Base-by-base conservation (phyloP, 2,329 filamentous ascomycete genomes). In the Ceratocystis variospora region DNA sequence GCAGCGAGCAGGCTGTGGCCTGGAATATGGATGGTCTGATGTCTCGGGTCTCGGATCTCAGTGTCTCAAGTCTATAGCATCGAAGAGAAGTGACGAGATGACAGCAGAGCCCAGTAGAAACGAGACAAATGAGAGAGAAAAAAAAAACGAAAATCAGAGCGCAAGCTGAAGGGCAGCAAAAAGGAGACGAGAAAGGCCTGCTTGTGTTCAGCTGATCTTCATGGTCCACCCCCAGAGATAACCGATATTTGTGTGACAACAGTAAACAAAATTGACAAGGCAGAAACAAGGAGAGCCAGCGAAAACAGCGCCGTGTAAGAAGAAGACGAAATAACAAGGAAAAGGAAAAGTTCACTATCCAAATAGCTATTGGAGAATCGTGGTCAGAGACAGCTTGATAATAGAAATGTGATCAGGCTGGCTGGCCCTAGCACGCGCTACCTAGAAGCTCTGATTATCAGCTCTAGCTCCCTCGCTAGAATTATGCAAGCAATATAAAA, bases 1-100 rank as follows among this genome's bases (percentile, higher is more conserved):
- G 37, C 10, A 41, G 4, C 37, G 12, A 41, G 12, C 12, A 41
- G 22, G 25, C 31, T 19, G 22, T 19, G 25, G 22, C 50, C 3
- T 37, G 7, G 55, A 37, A 37, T 8, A 37, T 59, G 28, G 28
- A 59, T 33, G 28, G 28, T 7, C 55, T 59, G 55, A 19, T 37
- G 55, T 57, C 53, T 57, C 22, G 53, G 53, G 53, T 28, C 53
- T 57, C 53, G 53, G 53, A 33, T 57, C 22, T 8, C 53, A 57
- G 53, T 59, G 55, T 59, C 55, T 37, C 28, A 59, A 31, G 55
- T 19, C 31, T 37, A 31, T 10, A 25, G 31, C 31, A 59, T 59
- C 15, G 28, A 17, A n/a, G 28, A 59, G 31, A 59, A 37, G 28
- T 17, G 55, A 19, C 28, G 55, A 37, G 15, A 37, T 19, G 55